These are phyloP conservation scores for Ogataea neopini DNA, from an alignment of 805 yeast genomes.

Conservation along the genomic window DNA sequence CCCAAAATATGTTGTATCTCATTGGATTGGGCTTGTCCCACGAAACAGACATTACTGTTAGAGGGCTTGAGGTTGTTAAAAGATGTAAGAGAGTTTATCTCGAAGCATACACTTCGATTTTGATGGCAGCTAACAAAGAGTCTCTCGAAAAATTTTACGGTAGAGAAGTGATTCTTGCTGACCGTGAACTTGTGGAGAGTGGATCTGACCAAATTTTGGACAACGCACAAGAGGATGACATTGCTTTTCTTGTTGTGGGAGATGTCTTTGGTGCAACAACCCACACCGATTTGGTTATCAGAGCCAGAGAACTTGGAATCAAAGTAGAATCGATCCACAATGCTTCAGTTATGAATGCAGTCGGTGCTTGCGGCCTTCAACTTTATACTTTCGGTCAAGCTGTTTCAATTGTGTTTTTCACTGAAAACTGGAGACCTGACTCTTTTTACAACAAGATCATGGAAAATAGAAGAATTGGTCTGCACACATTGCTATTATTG, in stretches of 20 bases:
- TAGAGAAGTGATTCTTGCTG: conserved; percentile 81
- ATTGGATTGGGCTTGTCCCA: conserved; percentile 91
- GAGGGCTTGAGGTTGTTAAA: conserved; percentile 85
- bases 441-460: conserved; percentile 84
- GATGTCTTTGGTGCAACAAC: conserved; percentile 99
- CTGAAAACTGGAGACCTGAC: conserved; percentile 95
- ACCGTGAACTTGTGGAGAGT: conserved; percentile 89
- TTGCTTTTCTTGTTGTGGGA: conserved; percentile 95
- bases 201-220: conserved; percentile 82
- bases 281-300: conserved; percentile 87
- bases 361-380: conserved; percentile 97
- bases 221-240: conserved; percentile 75
- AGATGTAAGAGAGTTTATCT: conserved; percentile 87
- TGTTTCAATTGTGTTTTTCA: conserved; percentile 93
- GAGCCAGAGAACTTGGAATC: conserved; percentile 86
- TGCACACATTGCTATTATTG: conserved; percentile 83
- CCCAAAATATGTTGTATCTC: conserved; percentile 69
- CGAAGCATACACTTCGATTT: conserved; percentile 92
- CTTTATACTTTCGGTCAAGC: conserved; percentile 95
- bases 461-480: conserved; percentile 88
- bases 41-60: conserved; percentile 87
- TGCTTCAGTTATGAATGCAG: conserved; percentile 97
- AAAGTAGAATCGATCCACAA: conserved; percentile 84
- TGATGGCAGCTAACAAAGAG: conserved; percentile 85
- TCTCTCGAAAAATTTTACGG: conserved; percentile 84